phyloP scores from a whole-genome alignment of 495 filamentous ascomycete species.

The Ramalina intermedia region DNA sequence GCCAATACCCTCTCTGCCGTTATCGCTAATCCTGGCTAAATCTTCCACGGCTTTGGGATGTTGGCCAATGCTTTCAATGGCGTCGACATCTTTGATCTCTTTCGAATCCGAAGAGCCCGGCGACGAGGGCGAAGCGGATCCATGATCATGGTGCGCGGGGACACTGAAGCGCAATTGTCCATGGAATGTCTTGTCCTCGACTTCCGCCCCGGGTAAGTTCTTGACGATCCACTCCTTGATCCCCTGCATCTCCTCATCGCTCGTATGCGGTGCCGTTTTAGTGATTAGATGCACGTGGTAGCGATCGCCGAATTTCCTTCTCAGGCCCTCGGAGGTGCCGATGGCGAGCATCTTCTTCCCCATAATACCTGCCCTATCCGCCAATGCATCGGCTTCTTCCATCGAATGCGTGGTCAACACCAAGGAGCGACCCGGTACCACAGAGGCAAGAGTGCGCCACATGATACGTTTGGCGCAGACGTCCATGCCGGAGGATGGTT shows the following conservation, averaged over 20 bases:
- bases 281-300: slow-evolving; percentile 48
- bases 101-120: background rate
- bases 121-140: slow-evolving; percentile 1
- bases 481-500: slow-evolving; percentile 35
- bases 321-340: slow-evolving; percentile 25
- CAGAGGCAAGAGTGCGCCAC: slow-evolving; percentile 30
- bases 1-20: slow-evolving; percentile 30
- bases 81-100: background rate
- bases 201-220: slow-evolving; percentile 40
- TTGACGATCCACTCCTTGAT: slow-evolving; percentile 46
- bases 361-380: slow-evolving; percentile 29
- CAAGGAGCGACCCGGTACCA: slow-evolving; percentile 24
- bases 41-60: background rate
- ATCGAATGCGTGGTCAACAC: slow-evolving; percentile 32
- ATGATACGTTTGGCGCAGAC: slow-evolving; percentile 35
- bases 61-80: slow-evolving; percentile 2
- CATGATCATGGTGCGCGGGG: slow-evolving; percentile 24
- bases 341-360: slow-evolving; percentile 29
- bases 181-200: slow-evolving; percentile 64
- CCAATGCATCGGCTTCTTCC: slow-evolving; percentile 33
- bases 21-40: slow-evolving; percentile 10
- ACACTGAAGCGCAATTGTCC: slow-evolving; percentile 71
- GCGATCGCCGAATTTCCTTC: slow-evolving; percentile 25
- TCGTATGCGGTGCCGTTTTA: slow-evolving; percentile 53
- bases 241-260: slow-evolving; percentile 44